phyloP scores from a whole-genome alignment of 164 flowering plant genomes.

The Brasenia schreberi region DNA sequence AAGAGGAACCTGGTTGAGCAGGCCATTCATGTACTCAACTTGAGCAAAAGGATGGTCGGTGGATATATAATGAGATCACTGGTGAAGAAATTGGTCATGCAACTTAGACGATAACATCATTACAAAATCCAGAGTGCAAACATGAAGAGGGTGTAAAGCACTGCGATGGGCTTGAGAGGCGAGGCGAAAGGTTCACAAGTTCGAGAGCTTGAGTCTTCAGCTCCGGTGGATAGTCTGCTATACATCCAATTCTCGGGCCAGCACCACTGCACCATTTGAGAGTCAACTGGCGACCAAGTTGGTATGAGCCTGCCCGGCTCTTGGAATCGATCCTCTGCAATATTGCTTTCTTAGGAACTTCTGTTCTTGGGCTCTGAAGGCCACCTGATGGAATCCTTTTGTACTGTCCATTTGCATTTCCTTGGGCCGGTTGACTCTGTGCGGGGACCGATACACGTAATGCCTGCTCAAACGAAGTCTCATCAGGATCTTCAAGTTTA shows the following conservation, averaged over 20 bases:
- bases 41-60: background rate
- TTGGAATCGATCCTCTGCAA: conserved; percentile 72
- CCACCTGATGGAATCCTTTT: conserved; percentile 78
- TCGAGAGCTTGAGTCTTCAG: conserved; percentile 63
- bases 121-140: background rate
- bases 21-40: no score
- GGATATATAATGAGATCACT: no score
- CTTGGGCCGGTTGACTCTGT: background rate
- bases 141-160: background rate
- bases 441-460: conserved; percentile 7
- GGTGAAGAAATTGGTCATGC: background rate
- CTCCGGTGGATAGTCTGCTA: conserved; percentile 74
- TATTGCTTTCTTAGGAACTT: conserved; percentile 48
- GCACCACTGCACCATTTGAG: conserved; percentile 74
- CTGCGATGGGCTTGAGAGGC: conserved; percentile 23
- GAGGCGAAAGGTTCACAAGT: conserved; percentile 57
- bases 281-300: conserved; percentile 57
- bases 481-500: conserved; percentile 1
- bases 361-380: conserved; percentile 54
- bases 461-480: conserved; percentile 4
- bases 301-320: conserved; percentile 46
- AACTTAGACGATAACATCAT: background rate
- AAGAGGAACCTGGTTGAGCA: no score
- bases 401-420: conserved; percentile 9
- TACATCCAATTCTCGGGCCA: conserved; percentile 85